These are phyloP conservation scores for Auriscalpium orientale DNA, from an alignment of 768 basidiomycete genomes.

Conservation along the genomic window DNA sequence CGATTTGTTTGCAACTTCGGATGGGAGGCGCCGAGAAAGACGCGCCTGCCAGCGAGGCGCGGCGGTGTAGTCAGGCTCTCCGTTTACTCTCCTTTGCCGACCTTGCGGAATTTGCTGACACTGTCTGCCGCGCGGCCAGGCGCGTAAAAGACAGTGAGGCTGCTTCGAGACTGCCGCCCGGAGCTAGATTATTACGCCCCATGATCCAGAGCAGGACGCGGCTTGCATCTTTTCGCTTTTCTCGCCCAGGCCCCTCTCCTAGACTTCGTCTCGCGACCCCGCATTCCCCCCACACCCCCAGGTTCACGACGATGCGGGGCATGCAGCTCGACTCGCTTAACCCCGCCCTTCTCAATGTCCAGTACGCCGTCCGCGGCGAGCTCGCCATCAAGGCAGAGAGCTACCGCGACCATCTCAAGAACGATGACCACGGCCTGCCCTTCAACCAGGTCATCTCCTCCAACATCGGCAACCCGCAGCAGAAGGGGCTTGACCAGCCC, in stretches of 20 bases:
- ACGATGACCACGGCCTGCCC: slow-evolving; percentile 50
- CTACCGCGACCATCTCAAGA: slow-evolving; percentile 63
- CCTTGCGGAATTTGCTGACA: too few relatives aligned
- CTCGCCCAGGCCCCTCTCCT: not conserved
- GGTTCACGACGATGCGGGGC: slow-evolving; percentile 19
- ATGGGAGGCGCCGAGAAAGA: too few relatives aligned
- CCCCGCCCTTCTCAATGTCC: slow-evolving; percentile 75
- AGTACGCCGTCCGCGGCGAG: slow-evolving; percentile 97
- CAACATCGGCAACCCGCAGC: slow-evolving; percentile 98
- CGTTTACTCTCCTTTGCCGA: too few relatives aligned
- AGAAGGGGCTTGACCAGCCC: slow-evolving; percentile 87
- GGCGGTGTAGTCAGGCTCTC: too few relatives aligned
- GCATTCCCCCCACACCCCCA: not conserved
- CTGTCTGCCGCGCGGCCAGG: too few relatives aligned
- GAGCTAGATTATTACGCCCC: not conserved
- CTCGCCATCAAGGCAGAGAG: slow-evolving; percentile 91
- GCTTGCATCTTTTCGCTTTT: not conserved
- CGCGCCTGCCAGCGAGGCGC: too few relatives aligned
- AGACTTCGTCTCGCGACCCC: not conserved
- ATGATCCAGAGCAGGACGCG: not conserved
- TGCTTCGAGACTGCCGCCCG: not conserved
- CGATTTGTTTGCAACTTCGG: too few relatives aligned
- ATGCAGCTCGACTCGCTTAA: slow-evolving; percentile 73
- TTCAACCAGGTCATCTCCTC: slow-evolving; percentile 87
- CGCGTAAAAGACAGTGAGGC: slow-evolving; percentile 13